Conservation (phyloP, 176 grass and related monocot genomes). For the Juncus effusus region DNA sequence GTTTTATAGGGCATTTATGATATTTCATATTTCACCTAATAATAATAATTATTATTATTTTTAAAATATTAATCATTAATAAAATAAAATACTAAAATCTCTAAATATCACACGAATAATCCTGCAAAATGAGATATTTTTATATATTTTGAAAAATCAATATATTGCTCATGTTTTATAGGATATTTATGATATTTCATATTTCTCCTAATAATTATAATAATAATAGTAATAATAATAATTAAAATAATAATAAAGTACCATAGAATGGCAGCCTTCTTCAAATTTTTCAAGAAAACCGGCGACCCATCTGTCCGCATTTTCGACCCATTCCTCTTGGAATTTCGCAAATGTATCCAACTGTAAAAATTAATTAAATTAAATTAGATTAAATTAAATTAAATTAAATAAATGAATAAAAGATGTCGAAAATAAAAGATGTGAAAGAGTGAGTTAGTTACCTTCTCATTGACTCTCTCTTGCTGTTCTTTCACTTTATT, state of each 20-base stretch:
- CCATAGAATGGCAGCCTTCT: slow-evolving; percentile 94
- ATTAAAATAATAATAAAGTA: slow-evolving; percentile 25
- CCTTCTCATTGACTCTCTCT: slow-evolving; percentile 95
- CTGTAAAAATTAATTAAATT: slow-evolving; percentile 34
- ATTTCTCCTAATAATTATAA: neutral
- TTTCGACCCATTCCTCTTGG: slow-evolving; percentile 97
- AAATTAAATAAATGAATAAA: neutral
- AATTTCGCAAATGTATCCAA: slow-evolving; percentile 67
- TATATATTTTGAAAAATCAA: too few species aligned
- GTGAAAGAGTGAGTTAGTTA: slow-evolving; percentile 13
- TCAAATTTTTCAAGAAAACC: slow-evolving; percentile 97
- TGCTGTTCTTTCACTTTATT: slow-evolving; percentile 91
- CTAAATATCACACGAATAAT: too few species aligned
- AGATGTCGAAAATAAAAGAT: neutral
- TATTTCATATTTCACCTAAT: neutral
- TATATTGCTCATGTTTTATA: too few species aligned
- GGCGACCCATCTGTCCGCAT: slow-evolving; percentile 96
- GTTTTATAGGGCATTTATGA: neutral
- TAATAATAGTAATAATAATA: neutral
- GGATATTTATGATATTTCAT: slow-evolving; percentile 3
- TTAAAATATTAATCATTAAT: neutral
- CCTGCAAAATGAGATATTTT: too few species aligned
- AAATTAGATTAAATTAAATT: slow-evolving; percentile 20
- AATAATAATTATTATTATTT: slow-evolving; percentile 4
- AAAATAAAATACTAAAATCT: too few species aligned